Evolutionary conservation across 83 land plant genomes (phyloP).

Genomic region (Picea abies): DNA sequence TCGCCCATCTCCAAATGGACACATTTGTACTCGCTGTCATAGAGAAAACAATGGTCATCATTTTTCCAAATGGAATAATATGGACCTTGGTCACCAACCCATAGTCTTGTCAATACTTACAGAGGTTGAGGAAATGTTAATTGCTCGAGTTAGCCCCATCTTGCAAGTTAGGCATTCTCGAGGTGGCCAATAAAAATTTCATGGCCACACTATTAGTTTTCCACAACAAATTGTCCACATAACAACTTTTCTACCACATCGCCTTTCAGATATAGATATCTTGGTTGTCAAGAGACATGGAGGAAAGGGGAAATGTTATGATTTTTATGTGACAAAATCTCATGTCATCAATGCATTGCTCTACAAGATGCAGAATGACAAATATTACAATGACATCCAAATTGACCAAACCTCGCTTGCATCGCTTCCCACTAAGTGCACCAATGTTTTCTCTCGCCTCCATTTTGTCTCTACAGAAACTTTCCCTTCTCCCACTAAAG

Average conservation of each 20-base stretch:
- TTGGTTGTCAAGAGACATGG: neutral
- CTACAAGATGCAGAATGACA: neutral
- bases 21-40: no score
- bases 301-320: neutral
- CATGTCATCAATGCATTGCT: no score
- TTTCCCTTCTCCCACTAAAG: no score
- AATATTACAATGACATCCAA: neutral
- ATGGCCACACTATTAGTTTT: neutral
- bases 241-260: neutral
- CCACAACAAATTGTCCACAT: neutral
- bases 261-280: neutral
- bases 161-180: neutral
- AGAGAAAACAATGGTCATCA: no score
- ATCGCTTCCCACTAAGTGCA: neutral
- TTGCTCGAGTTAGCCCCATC: no score
- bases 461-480: no score
- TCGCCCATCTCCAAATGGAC: no score
- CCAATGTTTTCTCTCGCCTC: neutral
- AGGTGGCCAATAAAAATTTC: neutral
- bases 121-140: no score
- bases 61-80: no score
- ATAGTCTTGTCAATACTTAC: no score
- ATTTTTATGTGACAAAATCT: neutral
- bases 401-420: neutral
- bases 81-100: no score